Conservation (phyloP, 805 yeast species). For the Debaryomyces prosopidis region DNA sequence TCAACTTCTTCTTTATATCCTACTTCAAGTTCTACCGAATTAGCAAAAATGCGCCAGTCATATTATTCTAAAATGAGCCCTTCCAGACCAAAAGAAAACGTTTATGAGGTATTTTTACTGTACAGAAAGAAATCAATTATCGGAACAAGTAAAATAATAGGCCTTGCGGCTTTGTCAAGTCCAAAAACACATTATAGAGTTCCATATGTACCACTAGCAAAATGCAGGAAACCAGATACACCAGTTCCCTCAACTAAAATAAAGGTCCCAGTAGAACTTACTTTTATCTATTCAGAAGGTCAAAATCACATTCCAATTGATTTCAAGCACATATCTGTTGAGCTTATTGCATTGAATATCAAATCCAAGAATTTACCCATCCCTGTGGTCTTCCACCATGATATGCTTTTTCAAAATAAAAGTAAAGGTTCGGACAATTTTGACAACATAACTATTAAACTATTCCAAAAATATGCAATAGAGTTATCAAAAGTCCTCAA, state of each 20-base stretch:
- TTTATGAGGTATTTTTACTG: conserved; percentile 32
- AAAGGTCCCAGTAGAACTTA: conserved; percentile 31
- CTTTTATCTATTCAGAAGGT: conserved; percentile 23
- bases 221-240: conserved; percentile 11
- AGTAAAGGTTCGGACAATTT: conserved; percentile 28
- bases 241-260: conserved; percentile 14
- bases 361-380: conserved; percentile 33
- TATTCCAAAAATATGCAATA: conserved; percentile 31
- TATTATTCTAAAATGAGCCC: conserved; percentile 19
- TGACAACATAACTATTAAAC: conserved; percentile 29
- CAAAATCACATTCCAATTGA: conserved; percentile 20
- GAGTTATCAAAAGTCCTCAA: conserved; percentile 26
- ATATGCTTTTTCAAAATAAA: conserved; percentile 34
- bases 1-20: conserved; percentile 11
- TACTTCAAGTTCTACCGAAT: conserved; percentile 22
- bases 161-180: conserved; percentile 32
- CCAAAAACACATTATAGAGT: conserved; percentile 30
- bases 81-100: conserved; percentile 3
- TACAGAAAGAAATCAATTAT: conserved; percentile 28
- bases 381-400: conserved; percentile 36
- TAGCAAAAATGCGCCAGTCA: conserved; percentile 30
- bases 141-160: conserved; percentile 30
- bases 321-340: conserved; percentile 27
- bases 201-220: conserved; percentile 22
- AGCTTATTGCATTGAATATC: conserved; percentile 29